Percentiles rank a stretch among this genome's conserved stretches.
These are phyloP conservation scores for Mucor lusitanicus DNA, from an alignment of 371 early-diverging fungal genomes.

Conservation along the genomic window DNA sequence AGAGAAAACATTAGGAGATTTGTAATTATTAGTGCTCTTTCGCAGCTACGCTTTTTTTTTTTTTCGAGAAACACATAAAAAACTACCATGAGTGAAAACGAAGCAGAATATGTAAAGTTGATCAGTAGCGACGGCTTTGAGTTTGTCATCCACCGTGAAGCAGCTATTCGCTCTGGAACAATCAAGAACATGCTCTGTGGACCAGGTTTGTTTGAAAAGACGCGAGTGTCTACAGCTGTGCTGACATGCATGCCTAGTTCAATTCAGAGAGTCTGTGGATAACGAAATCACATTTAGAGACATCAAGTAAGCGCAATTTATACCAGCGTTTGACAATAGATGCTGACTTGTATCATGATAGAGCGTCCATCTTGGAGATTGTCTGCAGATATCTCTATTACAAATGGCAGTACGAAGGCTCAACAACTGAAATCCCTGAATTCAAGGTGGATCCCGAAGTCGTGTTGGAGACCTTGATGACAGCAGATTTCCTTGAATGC, in stretches of 20 bases:
- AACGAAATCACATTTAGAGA: slow-evolving; percentile 87
- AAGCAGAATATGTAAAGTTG: slow-evolving; percentile 71
- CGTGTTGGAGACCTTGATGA: slow-evolving; percentile 92
- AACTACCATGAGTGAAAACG: slow-evolving; percentile 18
- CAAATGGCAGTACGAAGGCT: slow-evolving; percentile 69
- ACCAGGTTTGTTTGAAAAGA: slow-evolving; percentile 56
- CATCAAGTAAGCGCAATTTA: slow-evolving; percentile 69
- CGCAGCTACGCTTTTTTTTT: background rate
- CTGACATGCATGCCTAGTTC: slow-evolving; percentile 50
- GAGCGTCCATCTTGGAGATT: slow-evolving; percentile 88
- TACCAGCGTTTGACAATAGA: background rate
- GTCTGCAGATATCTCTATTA: slow-evolving; percentile 92
- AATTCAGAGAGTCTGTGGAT: slow-evolving; percentile 89
- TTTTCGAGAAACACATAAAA: background rate
- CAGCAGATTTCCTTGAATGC: slow-evolving; percentile 93
- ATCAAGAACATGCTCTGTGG: slow-evolving; percentile 91
- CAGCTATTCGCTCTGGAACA: slow-evolving; percentile 90
- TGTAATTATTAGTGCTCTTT: background rate
- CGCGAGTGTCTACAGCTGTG: background rate
- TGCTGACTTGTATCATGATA: slow-evolving; percentile 21
- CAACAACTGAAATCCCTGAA: slow-evolving; percentile 81
- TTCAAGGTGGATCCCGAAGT: slow-evolving; percentile 89
- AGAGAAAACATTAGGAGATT: background rate
- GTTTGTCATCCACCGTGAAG: slow-evolving; percentile 85
- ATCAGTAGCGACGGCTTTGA: slow-evolving; percentile 89